These are phyloP conservation scores for Acmispon strigosus DNA, from an alignment of 306 rosid species.

Conservation along the genomic window DNA sequence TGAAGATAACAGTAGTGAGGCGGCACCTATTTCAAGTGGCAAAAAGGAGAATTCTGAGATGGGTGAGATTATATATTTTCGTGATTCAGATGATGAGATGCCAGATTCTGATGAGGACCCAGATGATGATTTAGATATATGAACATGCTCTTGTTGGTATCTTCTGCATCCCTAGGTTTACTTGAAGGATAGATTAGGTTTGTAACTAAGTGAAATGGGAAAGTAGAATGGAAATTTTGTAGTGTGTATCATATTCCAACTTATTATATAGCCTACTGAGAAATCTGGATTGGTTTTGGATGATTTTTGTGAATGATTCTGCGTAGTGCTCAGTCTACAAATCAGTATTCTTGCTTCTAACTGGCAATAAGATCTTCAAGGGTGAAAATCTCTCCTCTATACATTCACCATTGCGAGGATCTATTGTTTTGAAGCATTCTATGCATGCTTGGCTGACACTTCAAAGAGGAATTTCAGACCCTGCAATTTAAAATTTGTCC, in stretches of 20 bases:
- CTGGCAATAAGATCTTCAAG: too few species aligned
- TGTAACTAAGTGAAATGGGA: neutral
- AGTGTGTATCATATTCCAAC: neutral
- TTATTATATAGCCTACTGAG: slow-evolving; percentile 10
- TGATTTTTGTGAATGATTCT: neutral
- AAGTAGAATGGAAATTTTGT: too few species aligned
- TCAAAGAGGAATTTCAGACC: too few species aligned
- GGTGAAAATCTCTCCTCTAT: too few species aligned
- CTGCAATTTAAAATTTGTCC: too few species aligned
- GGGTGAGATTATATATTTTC: slow-evolving; percentile 85
- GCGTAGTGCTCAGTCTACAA: too few species aligned
- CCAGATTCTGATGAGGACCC: slow-evolving; percentile 99
- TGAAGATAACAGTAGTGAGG: slow-evolving; percentile 34
- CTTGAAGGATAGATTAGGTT: slow-evolving; percentile 6
- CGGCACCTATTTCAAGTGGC: slow-evolving; percentile 22
- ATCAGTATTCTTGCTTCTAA: too few species aligned
- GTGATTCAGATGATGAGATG: slow-evolving; percentile 95
- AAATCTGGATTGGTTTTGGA: neutral
- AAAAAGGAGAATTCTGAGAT: slow-evolving; percentile 42
- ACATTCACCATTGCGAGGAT: too few species aligned
- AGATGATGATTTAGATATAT: slow-evolving; percentile 93
- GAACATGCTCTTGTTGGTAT: slow-evolving; percentile 13
- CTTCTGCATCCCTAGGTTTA: neutral
- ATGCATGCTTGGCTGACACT: too few species aligned
- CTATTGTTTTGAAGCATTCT: too few species aligned